phyloP scores from a whole-genome alignment of 1,284 basidiomycete species.

The Irpex sp. region DNA sequence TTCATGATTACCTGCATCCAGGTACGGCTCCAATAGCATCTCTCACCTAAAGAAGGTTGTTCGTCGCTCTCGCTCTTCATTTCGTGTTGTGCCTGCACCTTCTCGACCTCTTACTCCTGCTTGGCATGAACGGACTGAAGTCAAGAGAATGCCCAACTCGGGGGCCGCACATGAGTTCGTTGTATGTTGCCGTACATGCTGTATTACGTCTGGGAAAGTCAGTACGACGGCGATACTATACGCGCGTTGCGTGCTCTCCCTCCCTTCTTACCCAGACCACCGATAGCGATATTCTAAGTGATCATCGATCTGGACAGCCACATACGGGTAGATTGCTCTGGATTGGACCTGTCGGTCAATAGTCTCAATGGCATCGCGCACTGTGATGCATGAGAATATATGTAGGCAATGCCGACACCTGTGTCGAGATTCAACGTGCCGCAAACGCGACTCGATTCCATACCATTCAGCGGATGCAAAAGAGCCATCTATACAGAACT shows the following conservation, averaged over 20 bases:
- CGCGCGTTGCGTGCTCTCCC: neutral
- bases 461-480: neutral
- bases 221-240: neutral
- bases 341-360: too few species aligned
- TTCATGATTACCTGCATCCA: neutral
- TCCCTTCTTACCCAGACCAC: neutral
- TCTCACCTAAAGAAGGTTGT: neutral
- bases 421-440: too few species aligned
- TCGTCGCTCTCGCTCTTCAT: neutral
- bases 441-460: neutral
- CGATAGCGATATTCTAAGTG: neutral
- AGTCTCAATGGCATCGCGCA: too few species aligned
- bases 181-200: neutral
- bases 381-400: neutral
- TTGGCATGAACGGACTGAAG: neutral
- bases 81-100: neutral
- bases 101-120: neutral
- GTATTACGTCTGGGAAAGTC: neutral
- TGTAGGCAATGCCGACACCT: neutral
- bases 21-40: neutral
- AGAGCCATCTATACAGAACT: neutral
- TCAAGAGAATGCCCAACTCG: neutral
- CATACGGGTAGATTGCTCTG: neutral
- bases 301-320: neutral
- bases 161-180: neutral